A percentile compares a stretch with the other conserved stretches of the same genome.
Conservation (phyloP, 805 yeast species). For the Pichia californica region DNA sequence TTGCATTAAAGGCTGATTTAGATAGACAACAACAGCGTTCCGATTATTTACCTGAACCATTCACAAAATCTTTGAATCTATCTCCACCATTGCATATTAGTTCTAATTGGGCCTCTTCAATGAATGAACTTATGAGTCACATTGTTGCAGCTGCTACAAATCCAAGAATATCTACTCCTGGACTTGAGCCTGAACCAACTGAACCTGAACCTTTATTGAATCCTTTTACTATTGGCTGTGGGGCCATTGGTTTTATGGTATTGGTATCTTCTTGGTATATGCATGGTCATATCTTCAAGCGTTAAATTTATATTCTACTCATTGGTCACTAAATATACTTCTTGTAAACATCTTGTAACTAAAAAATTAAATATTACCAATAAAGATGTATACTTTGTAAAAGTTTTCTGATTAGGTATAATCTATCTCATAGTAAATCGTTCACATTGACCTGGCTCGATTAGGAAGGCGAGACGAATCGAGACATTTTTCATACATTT, state of each 20-base stretch:
- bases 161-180: constrained; percentile 77
- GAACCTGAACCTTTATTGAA: constrained; percentile 40
- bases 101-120: constrained; percentile 81
- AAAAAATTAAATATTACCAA: too few species aligned
- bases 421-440: too few species aligned
- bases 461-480: too few species aligned
- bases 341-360: too few species aligned
- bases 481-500: too few species aligned
- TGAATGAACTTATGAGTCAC: constrained; percentile 79
- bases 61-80: constrained; percentile 56
- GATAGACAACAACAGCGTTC: constrained; percentile 93
- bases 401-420: too few species aligned
- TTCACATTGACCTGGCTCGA: too few species aligned
- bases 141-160: constrained; percentile 80
- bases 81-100: constrained; percentile 88
- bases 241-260: constrained; percentile 63
- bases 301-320: too few species aligned
- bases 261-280: constrained; percentile 60
- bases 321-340: too few species aligned
- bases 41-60: constrained; percentile 80
- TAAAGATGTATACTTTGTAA: too few species aligned
- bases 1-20: constrained; percentile 89
- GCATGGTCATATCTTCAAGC: constrained; percentile 37
- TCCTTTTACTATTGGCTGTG: constrained; percentile 56
- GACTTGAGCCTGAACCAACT: constrained; percentile 55